These are phyloP conservation scores for Metschnikowia arizonensis DNA, from an alignment of 805 yeast species.

Conservation along the genomic window DNA sequence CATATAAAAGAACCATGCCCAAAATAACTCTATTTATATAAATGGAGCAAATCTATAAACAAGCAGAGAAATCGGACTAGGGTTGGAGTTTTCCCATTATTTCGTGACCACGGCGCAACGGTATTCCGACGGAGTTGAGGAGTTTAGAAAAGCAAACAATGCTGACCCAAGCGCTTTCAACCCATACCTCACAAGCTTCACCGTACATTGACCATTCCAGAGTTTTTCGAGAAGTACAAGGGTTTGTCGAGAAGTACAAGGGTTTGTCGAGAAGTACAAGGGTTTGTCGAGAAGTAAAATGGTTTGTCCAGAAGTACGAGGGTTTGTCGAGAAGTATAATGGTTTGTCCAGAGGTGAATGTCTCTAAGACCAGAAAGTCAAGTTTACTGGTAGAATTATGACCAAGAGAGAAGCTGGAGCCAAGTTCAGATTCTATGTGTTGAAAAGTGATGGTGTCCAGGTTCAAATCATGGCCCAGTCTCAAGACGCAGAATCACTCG, in stretches of 20 bases:
- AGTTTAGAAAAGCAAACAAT: slow-evolving; percentile 52
- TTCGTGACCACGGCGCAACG: too few species aligned
- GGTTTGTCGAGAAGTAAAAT: too few species aligned
- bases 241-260: too few species aligned
- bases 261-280: too few species aligned
- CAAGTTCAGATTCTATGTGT: slow-evolving; percentile 86
- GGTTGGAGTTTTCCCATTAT: too few species aligned
- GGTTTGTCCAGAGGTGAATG: slow-evolving; percentile 88
- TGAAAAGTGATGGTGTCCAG: slow-evolving; percentile 85
- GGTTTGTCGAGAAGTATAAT: too few species aligned
- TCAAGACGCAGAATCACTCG: slow-evolving; percentile 61
- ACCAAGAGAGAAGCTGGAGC: slow-evolving; percentile 96
- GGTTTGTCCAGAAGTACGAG: too few species aligned
- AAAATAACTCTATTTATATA: too few species aligned
- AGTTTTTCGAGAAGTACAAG: slow-evolving; percentile 66
- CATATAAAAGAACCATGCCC: too few species aligned
- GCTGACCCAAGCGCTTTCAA: slow-evolving; percentile 60
- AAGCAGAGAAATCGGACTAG: too few species aligned
- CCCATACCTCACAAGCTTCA: slow-evolving; percentile 95
- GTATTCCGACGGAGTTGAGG: too few species aligned
- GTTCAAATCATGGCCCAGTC: slow-evolving; percentile 96
- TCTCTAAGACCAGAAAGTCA: slow-evolving; percentile 62
- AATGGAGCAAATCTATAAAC: too few species aligned
- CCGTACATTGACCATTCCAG: slow-evolving; percentile 62
- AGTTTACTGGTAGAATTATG: slow-evolving; percentile 90